Percentiles rank a stretch among this genome's conserved stretches.
These are phyloP conservation scores for Excoecaria cochinchinensis DNA, from an alignment of 345 rosid species.

Conservation along the genomic window DNA sequence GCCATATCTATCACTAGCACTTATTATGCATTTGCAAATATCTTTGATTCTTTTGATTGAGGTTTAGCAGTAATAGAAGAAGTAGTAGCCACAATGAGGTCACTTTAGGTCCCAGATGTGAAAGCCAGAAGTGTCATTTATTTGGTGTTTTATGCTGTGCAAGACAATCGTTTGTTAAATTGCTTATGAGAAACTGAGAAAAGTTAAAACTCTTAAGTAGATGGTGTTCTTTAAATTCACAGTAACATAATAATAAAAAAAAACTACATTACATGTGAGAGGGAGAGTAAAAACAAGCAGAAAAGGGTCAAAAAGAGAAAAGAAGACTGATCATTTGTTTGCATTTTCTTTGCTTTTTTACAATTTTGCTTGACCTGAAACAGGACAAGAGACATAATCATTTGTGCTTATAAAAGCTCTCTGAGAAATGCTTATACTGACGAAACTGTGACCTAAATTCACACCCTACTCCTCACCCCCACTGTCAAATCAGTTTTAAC, in stretches of 20 bases:
- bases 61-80: not conserved
- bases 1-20: constrained; percentile 24
- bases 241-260: not conserved
- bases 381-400: constrained; percentile 25
- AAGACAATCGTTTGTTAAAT: constrained; percentile 8
- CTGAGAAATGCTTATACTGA: constrained; percentile 5
- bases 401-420: constrained; percentile 12
- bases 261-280: constrained; percentile 3
- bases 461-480: not conserved
- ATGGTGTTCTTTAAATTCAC: not conserved
- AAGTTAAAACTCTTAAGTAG: not conserved
- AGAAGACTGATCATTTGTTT: constrained; percentile 20
- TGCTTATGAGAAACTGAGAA: constrained; percentile 12
- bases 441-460: not conserved
- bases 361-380: constrained; percentile 20
- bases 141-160: constrained; percentile 8
- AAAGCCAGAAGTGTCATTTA: constrained; percentile 18
- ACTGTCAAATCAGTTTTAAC: not conserved
- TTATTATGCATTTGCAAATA: not conserved
- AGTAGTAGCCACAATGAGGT: constrained; percentile 15
- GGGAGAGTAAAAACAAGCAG: constrained; percentile 7
- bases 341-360: constrained; percentile 7
- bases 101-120: constrained; percentile 9
- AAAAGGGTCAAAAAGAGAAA: constrained; percentile 20
- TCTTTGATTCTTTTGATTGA: constrained; percentile 19